Conservation (phyloP, 2,329 filamentous ascomycete species). For the Sphaerulina vaccinii region DNA sequence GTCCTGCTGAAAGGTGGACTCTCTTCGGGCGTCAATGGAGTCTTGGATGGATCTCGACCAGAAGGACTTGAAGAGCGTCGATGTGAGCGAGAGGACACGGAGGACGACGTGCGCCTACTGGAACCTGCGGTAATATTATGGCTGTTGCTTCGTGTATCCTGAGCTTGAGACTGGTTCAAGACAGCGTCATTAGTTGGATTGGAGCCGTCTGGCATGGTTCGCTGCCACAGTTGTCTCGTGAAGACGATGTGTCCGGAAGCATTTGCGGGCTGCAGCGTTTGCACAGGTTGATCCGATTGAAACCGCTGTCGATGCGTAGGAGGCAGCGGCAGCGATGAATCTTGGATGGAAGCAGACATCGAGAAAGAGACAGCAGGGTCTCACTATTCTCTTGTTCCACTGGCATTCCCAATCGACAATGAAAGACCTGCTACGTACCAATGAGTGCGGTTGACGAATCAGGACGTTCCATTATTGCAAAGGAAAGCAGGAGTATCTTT, state of each 20-base stretch:
- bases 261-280: slow-evolving; percentile 31
- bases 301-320: slow-evolving; percentile 19
- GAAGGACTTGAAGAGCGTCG: slow-evolving; percentile 33
- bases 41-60: slow-evolving; percentile 28
- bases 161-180: slow-evolving; percentile 36
- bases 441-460: slow-evolving; percentile 33
- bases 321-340: slow-evolving; percentile 24
- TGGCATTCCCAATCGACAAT: slow-evolving; percentile 36
- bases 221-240: slow-evolving; percentile 41
- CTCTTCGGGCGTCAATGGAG: slow-evolving; percentile 40
- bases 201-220: slow-evolving; percentile 36
- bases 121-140: slow-evolving; percentile 26
- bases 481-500: slow-evolving; percentile 30
- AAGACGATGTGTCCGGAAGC: slow-evolving; percentile 36
- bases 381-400: slow-evolving; percentile 35
- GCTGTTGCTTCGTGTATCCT: slow-evolving; percentile 25
- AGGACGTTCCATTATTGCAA: slow-evolving; percentile 32
- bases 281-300: slow-evolving; percentile 18
- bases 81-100: slow-evolving; percentile 33
- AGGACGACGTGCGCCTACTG: slow-evolving; percentile 33
- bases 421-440: slow-evolving; percentile 32
- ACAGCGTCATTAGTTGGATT: slow-evolving; percentile 30
- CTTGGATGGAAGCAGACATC: slow-evolving; percentile 33
- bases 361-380: slow-evolving; percentile 32
- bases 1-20: slow-evolving; percentile 35